These are phyloP conservation scores for Phytophthora chlamydospora DNA, from an alignment of 352 stramenopile genomes.

Conservation along the genomic window DNA sequence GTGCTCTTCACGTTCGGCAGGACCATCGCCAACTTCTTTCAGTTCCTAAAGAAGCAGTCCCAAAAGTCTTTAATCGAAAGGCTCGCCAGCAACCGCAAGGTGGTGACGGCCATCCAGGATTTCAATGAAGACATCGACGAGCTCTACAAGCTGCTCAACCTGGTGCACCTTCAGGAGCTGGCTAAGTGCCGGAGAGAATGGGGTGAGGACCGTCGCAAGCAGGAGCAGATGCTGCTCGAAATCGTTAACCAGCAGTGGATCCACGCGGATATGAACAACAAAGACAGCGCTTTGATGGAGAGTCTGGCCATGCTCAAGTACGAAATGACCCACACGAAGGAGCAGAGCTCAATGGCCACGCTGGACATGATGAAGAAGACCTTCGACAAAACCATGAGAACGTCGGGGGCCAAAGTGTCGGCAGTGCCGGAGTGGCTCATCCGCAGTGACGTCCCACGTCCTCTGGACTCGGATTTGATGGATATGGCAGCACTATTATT, in stretches of 20 bases:
- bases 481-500: too few relatives aligned
- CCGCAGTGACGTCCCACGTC: constrained; percentile 10
- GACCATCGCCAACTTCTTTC: constrained; percentile 30
- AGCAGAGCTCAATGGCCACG: constrained; percentile 19
- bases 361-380: constrained; percentile 27
- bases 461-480: too few relatives aligned
- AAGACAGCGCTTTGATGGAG: constrained; percentile 26
- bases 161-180: constrained; percentile 31
- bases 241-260: constrained; percentile 24
- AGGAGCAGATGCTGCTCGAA: constrained; percentile 32
- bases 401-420: constrained; percentile 26
- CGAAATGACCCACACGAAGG: constrained; percentile 30
- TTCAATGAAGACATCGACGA: constrained; percentile 39
- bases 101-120: constrained; percentile 24
- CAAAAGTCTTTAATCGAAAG: constrained; percentile 31
- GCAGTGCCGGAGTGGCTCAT: constrained; percentile 35
- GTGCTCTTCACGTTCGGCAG: constrained; percentile 35
- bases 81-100: constrained; percentile 30
- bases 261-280: constrained; percentile 21
- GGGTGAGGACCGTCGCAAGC: constrained; percentile 29
- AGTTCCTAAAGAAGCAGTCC: constrained; percentile 33
- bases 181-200: constrained; percentile 31
- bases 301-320: constrained; percentile 36
- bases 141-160: constrained; percentile 28
- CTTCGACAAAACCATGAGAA: constrained; percentile 28